These are phyloP conservation scores for Wickerhamiella hasegawae DNA, from an alignment of 805 yeast genomes.

Conservation along the genomic window DNA sequence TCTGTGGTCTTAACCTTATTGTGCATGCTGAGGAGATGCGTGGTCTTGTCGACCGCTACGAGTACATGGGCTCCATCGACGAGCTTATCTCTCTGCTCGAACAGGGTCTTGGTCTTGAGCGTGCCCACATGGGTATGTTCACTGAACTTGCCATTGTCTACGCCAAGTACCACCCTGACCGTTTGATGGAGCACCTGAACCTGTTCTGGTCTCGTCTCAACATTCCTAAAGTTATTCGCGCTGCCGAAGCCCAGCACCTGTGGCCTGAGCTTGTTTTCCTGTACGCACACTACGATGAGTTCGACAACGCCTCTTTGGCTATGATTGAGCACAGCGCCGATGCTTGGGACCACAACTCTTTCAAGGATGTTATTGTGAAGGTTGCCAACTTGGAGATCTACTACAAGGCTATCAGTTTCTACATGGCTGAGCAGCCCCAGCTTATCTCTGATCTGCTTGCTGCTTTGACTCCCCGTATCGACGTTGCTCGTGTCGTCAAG, in stretches of 20 bases:
- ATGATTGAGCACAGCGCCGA: conserved; percentile 91
- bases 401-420: conserved; percentile 93
- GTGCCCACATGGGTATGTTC: conserved; percentile 99
- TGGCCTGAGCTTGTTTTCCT: conserved; percentile 94
- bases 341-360: conserved; percentile 84
- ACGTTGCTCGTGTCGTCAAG: conserved; percentile 85
- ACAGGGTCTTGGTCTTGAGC: conserved; percentile 88
- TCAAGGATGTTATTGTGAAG: conserved; percentile 88
- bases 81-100: conserved; percentile 87
- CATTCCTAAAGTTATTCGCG: conserved; percentile 91
- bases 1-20: conserved; percentile 93
- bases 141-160: conserved; percentile 87
- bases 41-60: conserved; percentile 75
- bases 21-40: conserved; percentile 95
- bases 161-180: conserved; percentile 77
- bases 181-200: conserved; percentile 90
- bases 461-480: conserved; percentile 76
- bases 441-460: conserved; percentile 73
- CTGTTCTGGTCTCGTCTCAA: conserved; percentile 96
- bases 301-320: conserved; percentile 95
- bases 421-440: conserved; percentile 82
- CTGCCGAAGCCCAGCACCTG: conserved; percentile 82
- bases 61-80: conserved; percentile 76
- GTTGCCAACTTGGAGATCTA: conserved; percentile 92
- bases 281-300: conserved; percentile 96